Evolutionary conservation across 306 rosid genomes (phyloP), one percentile per base, ranked within the genome.

Genomic region (Castanospermum australe): DNA sequence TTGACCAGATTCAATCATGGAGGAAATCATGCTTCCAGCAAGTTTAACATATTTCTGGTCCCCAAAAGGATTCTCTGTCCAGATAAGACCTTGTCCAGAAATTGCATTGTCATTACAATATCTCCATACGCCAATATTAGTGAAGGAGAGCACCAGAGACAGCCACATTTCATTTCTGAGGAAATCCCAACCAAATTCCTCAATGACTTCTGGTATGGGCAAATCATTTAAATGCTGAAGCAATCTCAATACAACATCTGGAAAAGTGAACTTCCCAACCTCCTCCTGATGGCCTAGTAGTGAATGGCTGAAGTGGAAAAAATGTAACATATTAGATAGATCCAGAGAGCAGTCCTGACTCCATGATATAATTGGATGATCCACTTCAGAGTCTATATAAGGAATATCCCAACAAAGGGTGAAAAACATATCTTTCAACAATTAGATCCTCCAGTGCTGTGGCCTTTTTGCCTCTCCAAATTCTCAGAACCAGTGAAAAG

Each of bases 361-460:
- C 86, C 84, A 73, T 30, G 86, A 79, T 70, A 84, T 70, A 73
- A 84, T 72, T 67, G 83, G 77, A 81, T 83, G 84, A 54, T 84
- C 87, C 30, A 74, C 78, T 76, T 79, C 81, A 86, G 78, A 79
- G 52, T 76, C 82, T n/a, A 76, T 41, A 9, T 76, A 61, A 71
- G 96, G 97, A 82, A 90, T 80, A 87, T 96, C 97, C 98, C 98
- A 93, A 89, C 94, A 93, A 78, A 96, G 97, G 67, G 84, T 76
- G 84, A 91, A 93, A n/a, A 68, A 93, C 74, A 74, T 96, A 93
- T 93, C 99, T 88, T 88, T 96, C 99, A 89, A 91, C 85, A 71
- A 96, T 83, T 30, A 90, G 93, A 79, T 96, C 99, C 86, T 93
- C 99, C 59, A 91, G 87, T 36, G 73, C 72, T 50, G 81, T 36